Evolutionary conservation across 2,329 filamentous ascomycete genomes (phyloP).

Genomic region (Neocucurbitaria cava): DNA sequence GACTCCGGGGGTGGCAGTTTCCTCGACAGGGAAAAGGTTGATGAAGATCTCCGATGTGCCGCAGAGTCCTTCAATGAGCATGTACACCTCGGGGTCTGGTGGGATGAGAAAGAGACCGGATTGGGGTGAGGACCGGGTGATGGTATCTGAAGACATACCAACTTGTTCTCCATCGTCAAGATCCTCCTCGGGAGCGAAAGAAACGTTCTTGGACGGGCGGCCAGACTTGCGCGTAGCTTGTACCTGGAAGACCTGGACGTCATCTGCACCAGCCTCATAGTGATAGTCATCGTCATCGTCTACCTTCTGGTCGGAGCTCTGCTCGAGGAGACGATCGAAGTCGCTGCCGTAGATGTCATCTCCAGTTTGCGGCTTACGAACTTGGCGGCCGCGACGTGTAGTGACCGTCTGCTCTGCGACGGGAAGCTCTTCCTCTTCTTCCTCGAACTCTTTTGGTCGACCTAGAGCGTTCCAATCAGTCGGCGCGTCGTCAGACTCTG

Average conservation of each 20-base stretch:
- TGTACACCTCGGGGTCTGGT: not conserved
- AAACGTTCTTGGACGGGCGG: not conserved
- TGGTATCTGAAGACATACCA: not conserved
- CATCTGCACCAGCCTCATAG: not conserved
- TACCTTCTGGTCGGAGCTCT: not conserved
- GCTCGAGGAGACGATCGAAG: not conserved
- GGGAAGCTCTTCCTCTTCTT: not conserved
- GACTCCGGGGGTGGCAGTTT: not conserved
- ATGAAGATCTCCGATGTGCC: constrained; percentile 6
- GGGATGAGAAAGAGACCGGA: not conserved
- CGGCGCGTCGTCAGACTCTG: not conserved
- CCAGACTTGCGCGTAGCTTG: not conserved
- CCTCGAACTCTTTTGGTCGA: no score
- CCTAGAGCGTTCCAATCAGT: no score
- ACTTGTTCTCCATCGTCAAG: not conserved
- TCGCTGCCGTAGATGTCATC: constrained; percentile 4
- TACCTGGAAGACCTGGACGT: not conserved
- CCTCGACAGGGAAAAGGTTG: constrained; percentile 26
- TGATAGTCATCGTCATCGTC: not conserved
- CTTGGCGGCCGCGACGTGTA: constrained; percentile 7
- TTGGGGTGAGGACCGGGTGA: not conserved
- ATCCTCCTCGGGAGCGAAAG: not conserved
- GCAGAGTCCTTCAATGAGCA: not conserved
- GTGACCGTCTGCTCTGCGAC: not conserved
- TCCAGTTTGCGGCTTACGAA: not conserved